A percentile compares a stretch with the other conserved stretches of the same genome.
These are phyloP conservation scores for Eucalyptus sp. DNA, from an alignment of 345 rosid genomes.

Conservation along the genomic window DNA sequence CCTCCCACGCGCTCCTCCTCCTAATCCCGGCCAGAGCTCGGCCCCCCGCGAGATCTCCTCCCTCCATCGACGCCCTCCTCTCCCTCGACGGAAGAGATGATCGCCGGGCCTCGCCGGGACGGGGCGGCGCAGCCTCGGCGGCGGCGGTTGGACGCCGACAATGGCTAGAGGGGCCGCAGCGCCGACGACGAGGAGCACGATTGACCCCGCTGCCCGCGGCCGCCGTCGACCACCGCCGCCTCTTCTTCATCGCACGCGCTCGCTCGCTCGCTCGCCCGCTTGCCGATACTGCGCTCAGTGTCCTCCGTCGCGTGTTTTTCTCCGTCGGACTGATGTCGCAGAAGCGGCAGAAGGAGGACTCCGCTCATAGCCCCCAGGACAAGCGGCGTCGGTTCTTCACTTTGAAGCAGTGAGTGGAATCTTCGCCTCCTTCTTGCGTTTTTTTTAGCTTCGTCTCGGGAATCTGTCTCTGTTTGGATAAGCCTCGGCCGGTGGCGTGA, in stretches of 20 bases:
- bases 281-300: background rate
- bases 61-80: background rate
- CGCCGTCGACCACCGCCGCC: background rate
- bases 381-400: constrained; percentile 51
- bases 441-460: background rate
- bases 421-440: background rate
- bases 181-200: background rate
- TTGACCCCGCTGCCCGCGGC: background rate
- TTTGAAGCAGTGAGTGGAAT: constrained; percentile 30
- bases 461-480: background rate
- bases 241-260: background rate
- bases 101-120: background rate
- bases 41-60: background rate
- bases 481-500: background rate
- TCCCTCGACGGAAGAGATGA: background rate
- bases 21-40: background rate
- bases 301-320: background rate
- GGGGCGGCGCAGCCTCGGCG: background rate
- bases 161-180: background rate
- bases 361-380: constrained; percentile 35
- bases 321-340: constrained; percentile 40
- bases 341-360: constrained; percentile 75
- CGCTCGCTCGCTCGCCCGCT: background rate
- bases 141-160: background rate
- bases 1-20: background rate